Evolutionary conservation across 164 flowering plant species (phyloP).

Genomic region (Houttuynia cordata): DNA sequence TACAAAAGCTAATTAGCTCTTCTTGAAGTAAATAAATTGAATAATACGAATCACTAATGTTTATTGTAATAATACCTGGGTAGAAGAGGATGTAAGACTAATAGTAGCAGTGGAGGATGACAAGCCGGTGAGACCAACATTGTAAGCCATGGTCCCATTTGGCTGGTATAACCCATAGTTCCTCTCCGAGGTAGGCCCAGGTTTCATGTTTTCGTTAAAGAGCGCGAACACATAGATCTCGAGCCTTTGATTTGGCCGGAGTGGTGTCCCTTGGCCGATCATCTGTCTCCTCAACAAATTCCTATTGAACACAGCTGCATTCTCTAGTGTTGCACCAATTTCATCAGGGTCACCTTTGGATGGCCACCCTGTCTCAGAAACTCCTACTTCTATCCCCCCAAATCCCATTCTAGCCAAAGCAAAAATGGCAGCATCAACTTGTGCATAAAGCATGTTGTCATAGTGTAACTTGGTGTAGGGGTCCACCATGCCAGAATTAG

Average conservation of each 20-base stretch:
- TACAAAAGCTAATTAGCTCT: background rate
- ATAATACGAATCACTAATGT: background rate
- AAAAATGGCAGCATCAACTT: constrained; percentile 71
- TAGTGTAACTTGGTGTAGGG: constrained; percentile 62
- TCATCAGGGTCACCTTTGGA: constrained; percentile 72
- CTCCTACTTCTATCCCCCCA: constrained; percentile 52
- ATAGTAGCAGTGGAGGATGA: constrained; percentile 30
- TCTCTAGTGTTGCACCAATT: constrained; percentile 56
- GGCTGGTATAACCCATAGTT: constrained; percentile 85
- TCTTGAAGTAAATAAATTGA: background rate
- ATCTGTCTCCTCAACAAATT: constrained; percentile 66
- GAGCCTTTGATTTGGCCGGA: constrained; percentile 54
- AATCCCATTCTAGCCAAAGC: constrained; percentile 61
- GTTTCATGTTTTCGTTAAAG: constrained; percentile 83
- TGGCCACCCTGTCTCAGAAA: constrained; percentile 98
- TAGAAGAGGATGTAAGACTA: constrained; percentile 47
- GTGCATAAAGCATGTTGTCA: constrained; percentile 92
- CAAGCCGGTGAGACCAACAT: constrained; percentile 50
- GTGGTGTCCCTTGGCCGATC: constrained; percentile 67
- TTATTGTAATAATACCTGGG: constrained; percentile 54
- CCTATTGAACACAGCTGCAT: constrained; percentile 59
- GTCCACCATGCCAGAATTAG: constrained; percentile 62
- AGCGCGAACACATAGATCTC: constrained; percentile 79
- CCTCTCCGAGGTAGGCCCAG: constrained; percentile 87
- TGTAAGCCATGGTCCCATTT: constrained; percentile 75